Evolutionary conservation across 805 yeast species (phyloP), one percentile per base, ranked within the genome.

Genomic region (Yamadazyma ubonensis): DNA sequence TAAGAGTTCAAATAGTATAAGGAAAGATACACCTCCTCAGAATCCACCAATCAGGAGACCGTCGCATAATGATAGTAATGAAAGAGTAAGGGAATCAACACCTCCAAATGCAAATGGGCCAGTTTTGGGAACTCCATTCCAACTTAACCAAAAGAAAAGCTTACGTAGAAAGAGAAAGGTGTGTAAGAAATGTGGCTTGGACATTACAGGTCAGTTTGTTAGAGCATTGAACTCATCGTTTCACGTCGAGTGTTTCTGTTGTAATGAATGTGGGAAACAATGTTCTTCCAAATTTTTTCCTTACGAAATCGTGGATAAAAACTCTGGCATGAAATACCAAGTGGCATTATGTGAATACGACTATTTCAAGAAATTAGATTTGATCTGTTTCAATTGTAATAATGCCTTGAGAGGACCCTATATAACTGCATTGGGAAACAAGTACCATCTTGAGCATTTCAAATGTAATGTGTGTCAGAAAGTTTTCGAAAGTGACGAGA

Each of bases 371-470:
- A 76, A 95, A 50, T 75, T 89, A 41, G 85, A 86, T 42, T 72
- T 93, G 37, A 76, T 93, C n/a, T 93, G 99, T 57, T 76, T 74
- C 54, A 85, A 80, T 12, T 93, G 99, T 65, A 78, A 86, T 48
- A 77, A 75, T 18, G 96, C 96, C 3, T 70, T 95, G 36, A 67
- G 96, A 51, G 97, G 97, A 0, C 85, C 96, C 1, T 91, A 91
- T 63, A 89, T 90, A 43, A 90, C 96, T 1, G 97, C 97, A 0
- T 76, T 90, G 53, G 96, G 95, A 9, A 79, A 82, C 51, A 86
- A 91, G 55, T 93, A 88, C 59, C 98, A 93, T 55, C 82, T 91
- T 38, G 96, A 93, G 51, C 99, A 93, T 63, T 93, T 95, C 63
- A 85, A 87, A 41, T 95, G 99, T 65, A 80, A 84, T 6, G 78